These are phyloP conservation scores for Peronosclerospora sorghi DNA, from an alignment of 352 stramenopile species.

Conservation along the genomic window DNA sequence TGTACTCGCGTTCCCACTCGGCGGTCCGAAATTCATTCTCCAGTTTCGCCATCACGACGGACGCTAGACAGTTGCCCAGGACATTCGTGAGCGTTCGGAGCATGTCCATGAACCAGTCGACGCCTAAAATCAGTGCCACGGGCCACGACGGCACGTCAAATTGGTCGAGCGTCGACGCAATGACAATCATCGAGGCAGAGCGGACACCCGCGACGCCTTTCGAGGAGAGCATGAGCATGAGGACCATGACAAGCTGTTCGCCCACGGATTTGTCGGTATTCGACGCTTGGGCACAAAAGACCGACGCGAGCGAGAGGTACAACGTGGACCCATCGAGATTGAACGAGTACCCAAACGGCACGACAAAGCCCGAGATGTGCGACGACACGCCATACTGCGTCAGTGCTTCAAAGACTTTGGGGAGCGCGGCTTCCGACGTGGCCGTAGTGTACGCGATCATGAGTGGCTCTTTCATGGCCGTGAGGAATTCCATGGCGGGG, in stretches of 20 bases:
- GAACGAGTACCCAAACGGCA: conserved; percentile 58
- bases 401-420: conserved; percentile 48
- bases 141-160: conserved; percentile 50
- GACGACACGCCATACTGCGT: conserved; percentile 38
- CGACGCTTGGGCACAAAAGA: conserved; percentile 48
- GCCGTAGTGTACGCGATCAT: conserved; percentile 53
- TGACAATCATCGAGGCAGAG: conserved; percentile 34
- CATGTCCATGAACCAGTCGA: conserved; percentile 59
- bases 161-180: conserved; percentile 36
- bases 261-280: conserved; percentile 34
- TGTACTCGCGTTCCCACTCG: conserved; percentile 23
- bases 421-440: conserved; percentile 40
- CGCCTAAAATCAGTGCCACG: conserved; percentile 39
- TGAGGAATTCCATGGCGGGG: conserved; percentile 30
- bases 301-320: conserved; percentile 32
- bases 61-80: conserved; percentile 40
- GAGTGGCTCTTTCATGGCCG: conserved; percentile 38
- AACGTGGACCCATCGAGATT: conserved; percentile 47
- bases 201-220: conserved; percentile 44
- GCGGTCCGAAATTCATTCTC: conserved; percentile 50
- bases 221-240: conserved; percentile 50
- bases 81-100: conserved; percentile 43
- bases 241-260: conserved; percentile 49
- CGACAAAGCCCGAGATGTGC: conserved; percentile 43
- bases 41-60: conserved; percentile 52